These are phyloP conservation scores for Phytophthora fragariaefolia DNA, from an alignment of 352 stramenopile genomes.

Conservation along the genomic window DNA sequence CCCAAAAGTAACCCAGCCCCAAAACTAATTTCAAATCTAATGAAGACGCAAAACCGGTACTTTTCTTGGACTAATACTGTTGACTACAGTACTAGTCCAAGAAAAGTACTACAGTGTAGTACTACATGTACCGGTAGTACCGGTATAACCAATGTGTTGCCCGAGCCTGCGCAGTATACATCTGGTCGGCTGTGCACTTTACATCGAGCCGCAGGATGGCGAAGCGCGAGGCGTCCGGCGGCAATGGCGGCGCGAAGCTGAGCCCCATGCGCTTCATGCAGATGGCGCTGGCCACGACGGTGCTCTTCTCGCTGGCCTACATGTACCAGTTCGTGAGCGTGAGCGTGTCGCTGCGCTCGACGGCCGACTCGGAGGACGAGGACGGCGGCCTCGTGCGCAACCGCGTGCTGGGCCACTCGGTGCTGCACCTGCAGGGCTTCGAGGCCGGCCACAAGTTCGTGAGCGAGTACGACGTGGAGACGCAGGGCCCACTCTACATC, in stretches of 20 bases:
- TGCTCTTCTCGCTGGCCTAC: constrained; percentile 71
- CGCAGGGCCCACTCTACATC: constrained; percentile 71
- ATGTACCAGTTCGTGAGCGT: constrained; percentile 76
- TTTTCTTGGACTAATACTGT: no score
- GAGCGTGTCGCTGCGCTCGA: constrained; percentile 48
- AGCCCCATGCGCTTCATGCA: constrained; percentile 82
- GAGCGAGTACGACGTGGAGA: constrained; percentile 73
- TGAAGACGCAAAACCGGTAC: no score
- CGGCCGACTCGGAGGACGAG: constrained; percentile 27
- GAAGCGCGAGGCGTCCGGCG: constrained; percentile 12
- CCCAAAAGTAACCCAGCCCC: no score
- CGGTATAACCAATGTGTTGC: not conserved
- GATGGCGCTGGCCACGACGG: constrained; percentile 58
- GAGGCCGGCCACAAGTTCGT: constrained; percentile 80
- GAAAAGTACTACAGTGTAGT: no score
- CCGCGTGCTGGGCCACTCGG: constrained; percentile 65
- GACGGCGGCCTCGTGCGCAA: constrained; percentile 36
- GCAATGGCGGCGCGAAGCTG: constrained; percentile 17
- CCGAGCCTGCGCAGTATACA: not conserved
- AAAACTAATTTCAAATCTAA: not conserved
- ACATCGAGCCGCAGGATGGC: constrained; percentile 19
- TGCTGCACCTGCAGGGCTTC: constrained; percentile 76
- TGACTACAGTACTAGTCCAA: no score
- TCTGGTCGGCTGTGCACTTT: constrained; percentile 1
- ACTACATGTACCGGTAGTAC: no score